Evolutionary conservation across 306 rosid species (phyloP).

Genomic region (Malus orientalis): DNA sequence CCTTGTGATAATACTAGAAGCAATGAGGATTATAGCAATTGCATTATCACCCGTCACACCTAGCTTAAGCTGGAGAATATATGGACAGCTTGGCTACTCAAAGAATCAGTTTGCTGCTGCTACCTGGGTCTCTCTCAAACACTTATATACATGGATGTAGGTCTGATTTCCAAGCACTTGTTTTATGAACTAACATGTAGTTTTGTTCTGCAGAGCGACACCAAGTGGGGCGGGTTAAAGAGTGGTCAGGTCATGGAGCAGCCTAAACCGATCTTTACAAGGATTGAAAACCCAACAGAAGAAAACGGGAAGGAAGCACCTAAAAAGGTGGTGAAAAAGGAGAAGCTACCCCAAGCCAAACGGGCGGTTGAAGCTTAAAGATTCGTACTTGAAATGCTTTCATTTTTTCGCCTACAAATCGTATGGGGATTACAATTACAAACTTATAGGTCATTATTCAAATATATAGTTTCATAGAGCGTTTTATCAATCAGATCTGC

Average conservation of each 20-base stretch:
- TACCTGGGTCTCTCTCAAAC: conserved; percentile 69
- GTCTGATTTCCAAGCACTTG: conserved; percentile 5
- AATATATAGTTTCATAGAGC: neutral
- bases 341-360: conserved; percentile 44
- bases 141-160: neutral
- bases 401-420: neutral
- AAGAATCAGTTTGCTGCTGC: conserved; percentile 61
- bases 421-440: neutral
- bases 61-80: conserved; percentile 76
- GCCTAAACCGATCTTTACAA: conserved; percentile 72
- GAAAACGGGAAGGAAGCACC: conserved; percentile 28
- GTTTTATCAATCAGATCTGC: neutral
- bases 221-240: conserved; percentile 83
- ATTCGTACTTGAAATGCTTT: neutral
- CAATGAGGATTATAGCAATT: conserved; percentile 71
- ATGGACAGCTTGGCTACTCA: conserved; percentile 77
- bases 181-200: conserved; percentile 22
- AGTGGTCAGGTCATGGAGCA: conserved; percentile 80
- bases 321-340: conserved; percentile 39
- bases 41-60: conserved; percentile 77
- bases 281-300: conserved; percentile 64
- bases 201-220: conserved; percentile 52
- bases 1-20: conserved; percentile 84
- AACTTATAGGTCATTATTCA: neutral
- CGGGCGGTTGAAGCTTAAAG: conserved; percentile 50